Conservation (phyloP, 768 basidiomycete genomes). For the Cystofilobasidium macerans region DNA sequence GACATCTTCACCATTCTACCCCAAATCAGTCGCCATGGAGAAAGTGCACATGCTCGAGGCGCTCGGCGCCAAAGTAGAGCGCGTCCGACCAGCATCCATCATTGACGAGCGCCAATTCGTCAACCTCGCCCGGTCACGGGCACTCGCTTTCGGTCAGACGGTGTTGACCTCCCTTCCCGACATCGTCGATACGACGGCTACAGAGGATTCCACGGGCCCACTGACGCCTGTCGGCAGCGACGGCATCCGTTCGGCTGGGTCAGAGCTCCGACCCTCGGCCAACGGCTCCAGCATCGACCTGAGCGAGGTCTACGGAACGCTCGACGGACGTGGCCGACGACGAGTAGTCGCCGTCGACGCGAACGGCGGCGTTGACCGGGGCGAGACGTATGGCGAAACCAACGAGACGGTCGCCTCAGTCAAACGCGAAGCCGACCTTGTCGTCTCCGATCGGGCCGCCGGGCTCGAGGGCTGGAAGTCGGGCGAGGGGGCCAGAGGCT, state of each 20-base stretch:
- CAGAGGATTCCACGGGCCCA: neutral
- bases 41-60: conserved; percentile 73
- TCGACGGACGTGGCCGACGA: neutral
- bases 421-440: conserved; percentile 16
- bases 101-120: conserved; percentile 74
- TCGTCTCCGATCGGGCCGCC: conserved; percentile 17
- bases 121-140: conserved; percentile 79
- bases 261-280: neutral
- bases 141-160: conserved; percentile 55
- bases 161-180: conserved; percentile 32
- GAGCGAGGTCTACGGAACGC: neutral
- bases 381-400: conserved; percentile 1
- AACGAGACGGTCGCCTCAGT: neutral
- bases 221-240: neutral
- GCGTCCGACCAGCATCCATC: conserved; percentile 83
- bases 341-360: too few relatives aligned
- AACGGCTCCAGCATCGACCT: neutral
- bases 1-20: conserved; percentile 23
- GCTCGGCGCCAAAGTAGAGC: conserved; percentile 78
- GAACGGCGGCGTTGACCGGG: too few relatives aligned
- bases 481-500: conserved; percentile 17
- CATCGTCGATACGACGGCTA: neutral
- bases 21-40: conserved; percentile 56
- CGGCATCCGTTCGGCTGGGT: too few relatives aligned
- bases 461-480: conserved; percentile 19